A percentile compares a stretch with the other conserved stretches of the same genome.
Conservation (phyloP, 495 filamentous ascomycete species). For the Aspergillus coremiiformis region DNA sequence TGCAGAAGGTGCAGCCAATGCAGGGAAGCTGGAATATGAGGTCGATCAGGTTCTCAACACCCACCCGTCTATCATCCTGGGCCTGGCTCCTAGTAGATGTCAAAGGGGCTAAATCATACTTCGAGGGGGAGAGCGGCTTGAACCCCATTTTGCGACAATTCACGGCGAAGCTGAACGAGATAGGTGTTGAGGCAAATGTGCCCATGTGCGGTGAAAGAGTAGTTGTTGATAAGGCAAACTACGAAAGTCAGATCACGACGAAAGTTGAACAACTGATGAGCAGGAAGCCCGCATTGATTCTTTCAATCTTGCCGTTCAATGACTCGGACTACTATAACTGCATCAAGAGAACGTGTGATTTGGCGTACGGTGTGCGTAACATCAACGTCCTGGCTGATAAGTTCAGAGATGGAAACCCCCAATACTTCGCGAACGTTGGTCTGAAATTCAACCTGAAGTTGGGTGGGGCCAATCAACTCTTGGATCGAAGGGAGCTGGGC, state of each 20-base stretch:
- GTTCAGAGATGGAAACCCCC: conserved; percentile 33
- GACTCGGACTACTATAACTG: conserved; percentile 50
- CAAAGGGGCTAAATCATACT: not conserved
- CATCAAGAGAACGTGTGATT: conserved; percentile 64
- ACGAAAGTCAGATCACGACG: not conserved
- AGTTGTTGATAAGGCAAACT: conserved; percentile 5
- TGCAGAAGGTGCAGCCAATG: conserved; percentile 18
- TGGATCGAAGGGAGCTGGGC: conserved; percentile 43
- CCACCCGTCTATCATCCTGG: conserved; percentile 33
- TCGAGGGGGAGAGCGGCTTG: conserved; percentile 6
- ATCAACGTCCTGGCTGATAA: conserved; percentile 53
- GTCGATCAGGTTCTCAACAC: conserved; percentile 34
- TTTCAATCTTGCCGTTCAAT: conserved; percentile 53
- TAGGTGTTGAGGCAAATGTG: conserved; percentile 21
- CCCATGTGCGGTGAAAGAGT: conserved; percentile 15
- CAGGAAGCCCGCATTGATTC: conserved; percentile 42
- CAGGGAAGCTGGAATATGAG: conserved; percentile 53
- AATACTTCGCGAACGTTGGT: conserved; percentile 66
- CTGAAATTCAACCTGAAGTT: conserved; percentile 83
- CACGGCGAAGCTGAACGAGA: conserved; percentile 16
- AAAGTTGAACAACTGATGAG: not conserved
- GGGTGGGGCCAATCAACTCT: conserved; percentile 66
- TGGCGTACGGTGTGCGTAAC: conserved; percentile 55
- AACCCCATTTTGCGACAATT: conserved; percentile 11
- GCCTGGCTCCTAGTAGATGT: conserved; percentile 22